Evolutionary conservation across 176 grass and related monocot genomes (phyloP), one percentile per base, ranked within the genome.

Genomic region (Elaeis guineensis): DNA sequence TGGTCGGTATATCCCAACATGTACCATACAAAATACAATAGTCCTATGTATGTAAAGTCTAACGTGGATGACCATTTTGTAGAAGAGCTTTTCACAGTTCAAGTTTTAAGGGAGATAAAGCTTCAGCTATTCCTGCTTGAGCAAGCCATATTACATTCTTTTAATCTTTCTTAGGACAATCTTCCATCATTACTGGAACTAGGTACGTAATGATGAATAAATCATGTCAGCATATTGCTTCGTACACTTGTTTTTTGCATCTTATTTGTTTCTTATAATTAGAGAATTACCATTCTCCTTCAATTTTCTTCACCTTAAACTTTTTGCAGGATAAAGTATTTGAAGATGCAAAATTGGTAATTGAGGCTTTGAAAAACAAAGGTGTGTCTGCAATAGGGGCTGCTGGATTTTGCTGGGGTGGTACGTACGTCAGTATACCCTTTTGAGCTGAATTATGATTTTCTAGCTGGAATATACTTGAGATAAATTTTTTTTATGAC

Each of bases 351-450:
- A 81, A 81, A 51, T 29, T 48, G 50, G 72, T 81, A 22, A 65
- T 81, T 30, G 52, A 75, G 69, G 64, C 64, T 16, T 49, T 81
- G 26, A 75, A 70, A 52, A 39, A 44, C 18, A 81, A 81, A 70
- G 65, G 78, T 57, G 35, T 65, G 64, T 64, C 59, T 63, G 26
- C 51, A 25, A 70, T 81, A 63, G 78, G 78, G 52, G 78, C 71
- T 70, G 78, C 65, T 32, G 78, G 78, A 30, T 81, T 75, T 81
- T 81, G 78, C 65, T 81, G 78, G 78, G 78, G 78, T 55, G 78
- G 78, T 81, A 63, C 20, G 78, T 81, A 63, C 20, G 65, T 69
- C 62, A 49, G 0, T 69, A 23, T 21, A 16, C 61, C 17, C 58
- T 48, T 24, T 22, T 75, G 26, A 15, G 4, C 30, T 32, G 6